These are phyloP conservation scores for Letharia lupina DNA, from an alignment of 495 filamentous ascomycete species.

Conservation along the genomic window DNA sequence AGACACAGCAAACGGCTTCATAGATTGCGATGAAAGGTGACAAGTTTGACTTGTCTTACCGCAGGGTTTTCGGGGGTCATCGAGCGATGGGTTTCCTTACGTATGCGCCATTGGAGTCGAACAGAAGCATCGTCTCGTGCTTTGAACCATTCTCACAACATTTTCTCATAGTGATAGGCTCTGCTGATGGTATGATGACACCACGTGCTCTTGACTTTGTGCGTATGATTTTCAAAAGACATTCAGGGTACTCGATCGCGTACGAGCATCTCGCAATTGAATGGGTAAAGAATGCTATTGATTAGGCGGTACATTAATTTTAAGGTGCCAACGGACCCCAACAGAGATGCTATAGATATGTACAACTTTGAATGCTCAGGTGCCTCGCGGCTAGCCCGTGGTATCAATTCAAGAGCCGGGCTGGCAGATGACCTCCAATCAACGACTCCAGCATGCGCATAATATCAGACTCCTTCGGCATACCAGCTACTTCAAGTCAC, in stretches of 20 bases:
- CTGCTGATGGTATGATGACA: background rate
- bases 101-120: background rate
- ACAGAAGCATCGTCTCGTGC: no score
- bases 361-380: slow-evolving; percentile 13
- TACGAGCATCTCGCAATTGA: background rate
- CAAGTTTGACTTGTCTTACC: background rate
- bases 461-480: background rate
- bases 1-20: no score
- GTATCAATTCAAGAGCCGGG: slow-evolving; percentile 1
- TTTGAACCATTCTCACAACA: background rate
- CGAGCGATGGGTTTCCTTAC: background rate
- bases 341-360: slow-evolving; percentile 11
- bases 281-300: background rate
- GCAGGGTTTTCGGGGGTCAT: background rate
- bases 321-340: slow-evolving; percentile 1
- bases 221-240: background rate
- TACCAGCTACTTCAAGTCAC: background rate
- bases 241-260: background rate
- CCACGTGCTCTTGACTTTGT: background rate
- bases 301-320: slow-evolving; percentile 17
- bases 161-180: background rate
- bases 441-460: slow-evolving; percentile 14
- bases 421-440: slow-evolving; percentile 4
- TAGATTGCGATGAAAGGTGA: no score
- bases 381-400: slow-evolving; percentile 4